Percentiles rank a stretch among this genome's conserved stretches.
Conservation (phyloP, 805 yeast genomes). For the Yamadazyma paraphyllophila region DNA sequence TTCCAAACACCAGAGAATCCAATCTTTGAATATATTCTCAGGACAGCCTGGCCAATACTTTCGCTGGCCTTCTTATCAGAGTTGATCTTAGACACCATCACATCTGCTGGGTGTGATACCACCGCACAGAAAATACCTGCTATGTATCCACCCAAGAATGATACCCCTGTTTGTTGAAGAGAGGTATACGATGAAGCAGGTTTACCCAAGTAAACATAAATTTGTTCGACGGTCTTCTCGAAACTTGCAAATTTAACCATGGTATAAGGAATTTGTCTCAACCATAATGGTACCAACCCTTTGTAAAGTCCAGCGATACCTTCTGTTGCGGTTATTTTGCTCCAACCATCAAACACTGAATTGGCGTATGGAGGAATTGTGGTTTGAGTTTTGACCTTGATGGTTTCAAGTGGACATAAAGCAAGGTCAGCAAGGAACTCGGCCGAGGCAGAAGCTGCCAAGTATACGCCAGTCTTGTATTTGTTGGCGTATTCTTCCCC, state of each 20-base stretch:
- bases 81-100: slow-evolving; percentile 92
- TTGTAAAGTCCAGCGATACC: slow-evolving; percentile 78
- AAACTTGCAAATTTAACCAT: slow-evolving; percentile 96
- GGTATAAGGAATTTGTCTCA: slow-evolving; percentile 96
- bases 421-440: slow-evolving; percentile 89
- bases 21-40: slow-evolving; percentile 74
- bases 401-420: slow-evolving; percentile 92
- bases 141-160: slow-evolving; percentile 92
- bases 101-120: slow-evolving; percentile 98
- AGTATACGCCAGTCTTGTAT: slow-evolving; percentile 70
- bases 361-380: slow-evolving; percentile 82
- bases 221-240: slow-evolving; percentile 82
- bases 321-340: slow-evolving; percentile 61
- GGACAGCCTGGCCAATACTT: slow-evolving; percentile 61
- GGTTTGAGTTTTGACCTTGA: slow-evolving; percentile 92
- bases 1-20: slow-evolving; percentile 94
- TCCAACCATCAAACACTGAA: slow-evolving; percentile 63
- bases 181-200: slow-evolving; percentile 69
- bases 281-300: slow-evolving; percentile 91
- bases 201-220: slow-evolving; percentile 71
- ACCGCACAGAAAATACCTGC: slow-evolving; percentile 97
- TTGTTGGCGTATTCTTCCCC: slow-evolving; percentile 62
- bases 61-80: slow-evolving; percentile 66
- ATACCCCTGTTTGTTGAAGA: slow-evolving; percentile 86
- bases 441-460: slow-evolving; percentile 89